These are phyloP conservation scores for Sphaerosporella brunnea DNA, from an alignment of 495 filamentous ascomycete species.

Conservation along the genomic window DNA sequence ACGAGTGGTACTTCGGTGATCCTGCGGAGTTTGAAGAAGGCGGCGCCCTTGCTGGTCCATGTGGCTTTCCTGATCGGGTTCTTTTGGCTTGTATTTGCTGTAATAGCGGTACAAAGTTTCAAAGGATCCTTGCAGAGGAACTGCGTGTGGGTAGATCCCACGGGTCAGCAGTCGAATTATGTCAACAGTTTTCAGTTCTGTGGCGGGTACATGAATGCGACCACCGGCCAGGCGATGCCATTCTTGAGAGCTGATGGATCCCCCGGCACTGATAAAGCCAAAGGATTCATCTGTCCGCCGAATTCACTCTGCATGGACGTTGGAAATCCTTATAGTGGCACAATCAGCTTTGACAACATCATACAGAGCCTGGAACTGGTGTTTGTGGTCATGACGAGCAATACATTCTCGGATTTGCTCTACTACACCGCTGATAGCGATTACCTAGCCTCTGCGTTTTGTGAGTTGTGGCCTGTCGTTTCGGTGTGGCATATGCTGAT, in stretches of 20 bases:
- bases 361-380: slow-evolving; percentile 77
- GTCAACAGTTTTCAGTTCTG: slow-evolving; percentile 56
- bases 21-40: slow-evolving; percentile 84
- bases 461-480: slow-evolving; percentile 11
- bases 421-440: slow-evolving; percentile 86
- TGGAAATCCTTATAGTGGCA: slow-evolving; percentile 63
- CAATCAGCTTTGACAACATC: slow-evolving; percentile 90
- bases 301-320: slow-evolving; percentile 69
- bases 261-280: slow-evolving; percentile 35
- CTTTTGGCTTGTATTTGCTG: slow-evolving; percentile 97
- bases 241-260: slow-evolving; percentile 43
- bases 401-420: slow-evolving; percentile 86
- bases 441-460: slow-evolving; percentile 66
- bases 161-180: slow-evolving; percentile 28
- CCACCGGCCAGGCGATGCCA: slow-evolving; percentile 38
- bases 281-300: slow-evolving; percentile 80
- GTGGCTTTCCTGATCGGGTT: slow-evolving; percentile 94
- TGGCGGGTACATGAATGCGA: slow-evolving; percentile 55
- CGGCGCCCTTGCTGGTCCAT: slow-evolving; percentile 79
- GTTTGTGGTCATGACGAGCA: slow-evolving; percentile 97
- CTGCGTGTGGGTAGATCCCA: slow-evolving; percentile 56
- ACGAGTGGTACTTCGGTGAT: slow-evolving; percentile 90
- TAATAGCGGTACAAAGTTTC: slow-evolving; percentile 92
- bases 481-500: slow-evolving; percentile 4
- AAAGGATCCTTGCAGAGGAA: slow-evolving; percentile 79